Conservation (phyloP, 78 protist genomes). For the Dictyostelium intermedium region DNA sequence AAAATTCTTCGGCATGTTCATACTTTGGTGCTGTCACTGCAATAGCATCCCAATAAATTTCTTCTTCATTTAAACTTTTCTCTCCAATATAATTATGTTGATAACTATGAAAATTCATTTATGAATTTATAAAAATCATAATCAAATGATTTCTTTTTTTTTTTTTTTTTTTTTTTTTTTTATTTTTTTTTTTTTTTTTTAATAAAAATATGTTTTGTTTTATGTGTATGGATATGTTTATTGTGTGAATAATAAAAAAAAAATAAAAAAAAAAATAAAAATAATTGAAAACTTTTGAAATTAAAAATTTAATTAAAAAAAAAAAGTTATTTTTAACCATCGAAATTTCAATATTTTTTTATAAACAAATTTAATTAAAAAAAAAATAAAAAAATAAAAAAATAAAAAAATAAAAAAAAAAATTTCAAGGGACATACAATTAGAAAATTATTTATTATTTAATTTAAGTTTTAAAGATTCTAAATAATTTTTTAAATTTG, state of each 20-base stretch:
- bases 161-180: neutral
- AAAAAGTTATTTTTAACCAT: too few species aligned
- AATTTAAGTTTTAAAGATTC: neutral
- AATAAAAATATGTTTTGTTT: neutral
- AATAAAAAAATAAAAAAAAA: too few species aligned
- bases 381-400: too few species aligned
- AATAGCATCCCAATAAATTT: constrained; percentile 31
- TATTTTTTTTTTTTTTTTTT: neutral
- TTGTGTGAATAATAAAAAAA: neutral
- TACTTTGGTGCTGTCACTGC: constrained; percentile 59
- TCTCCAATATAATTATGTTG: neutral
- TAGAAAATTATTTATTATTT: neutral
- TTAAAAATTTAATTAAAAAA: too few species aligned
- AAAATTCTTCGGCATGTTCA: constrained; percentile 54
- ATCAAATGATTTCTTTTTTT: neutral
- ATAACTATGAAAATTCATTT: neutral
- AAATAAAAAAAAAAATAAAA: too few species aligned
- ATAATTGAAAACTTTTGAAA: neutral
- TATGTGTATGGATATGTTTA: neutral
- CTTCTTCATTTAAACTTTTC: neutral
- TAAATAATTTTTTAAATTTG: constrained; percentile 7
- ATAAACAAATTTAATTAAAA: too few species aligned
- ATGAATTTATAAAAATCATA: neutral
- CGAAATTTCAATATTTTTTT: too few species aligned
- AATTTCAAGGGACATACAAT: too few species aligned